Evolutionary conservation across 805 yeast species (phyloP).

Genomic region (Suhomyces xylopsoci): DNA sequence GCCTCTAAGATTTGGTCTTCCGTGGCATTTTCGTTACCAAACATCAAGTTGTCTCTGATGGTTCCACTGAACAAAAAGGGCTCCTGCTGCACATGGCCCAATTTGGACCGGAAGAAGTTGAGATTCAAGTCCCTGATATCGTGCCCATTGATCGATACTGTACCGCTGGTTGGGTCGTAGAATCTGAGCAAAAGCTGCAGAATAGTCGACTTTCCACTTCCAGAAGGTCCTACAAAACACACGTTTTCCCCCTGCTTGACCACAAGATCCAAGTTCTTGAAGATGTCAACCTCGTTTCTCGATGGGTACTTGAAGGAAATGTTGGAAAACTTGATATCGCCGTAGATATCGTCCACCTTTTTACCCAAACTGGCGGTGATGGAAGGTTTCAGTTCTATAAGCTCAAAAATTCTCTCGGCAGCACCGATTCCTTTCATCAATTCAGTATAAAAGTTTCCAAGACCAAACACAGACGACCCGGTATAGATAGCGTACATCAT

Average conservation of each 20-base stretch:
- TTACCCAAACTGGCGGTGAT: conserved; percentile 67
- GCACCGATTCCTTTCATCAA: conserved; percentile 98
- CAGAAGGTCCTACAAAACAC: conserved; percentile 96
- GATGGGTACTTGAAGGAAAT: conserved; percentile 82
- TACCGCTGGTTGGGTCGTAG: conserved; percentile 74
- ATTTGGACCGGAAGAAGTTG: conserved; percentile 64
- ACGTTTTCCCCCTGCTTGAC: conserved; percentile 82
- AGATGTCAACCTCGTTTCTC: conserved; percentile 67
- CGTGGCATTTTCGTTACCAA: conserved; percentile 62
- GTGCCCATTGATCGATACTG: conserved; percentile 60
- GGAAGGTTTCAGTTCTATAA: conserved; percentile 71
- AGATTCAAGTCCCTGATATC: conserved; percentile 64
- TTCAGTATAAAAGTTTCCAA: conserved; percentile 89
- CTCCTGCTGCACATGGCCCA: conserved; percentile 94
- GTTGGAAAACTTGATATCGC: conserved; percentile 59
- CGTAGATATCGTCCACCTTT: conserved; percentile 41
- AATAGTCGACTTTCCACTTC: conserved; percentile 91
- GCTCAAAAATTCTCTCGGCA: conserved; percentile 84
- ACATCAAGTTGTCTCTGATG: conserved; percentile 75
- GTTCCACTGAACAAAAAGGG: conserved; percentile 87
- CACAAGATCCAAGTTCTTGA: conserved; percentile 54
- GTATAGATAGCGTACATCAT: conserved; percentile 95
- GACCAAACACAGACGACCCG: conserved; percentile 87
- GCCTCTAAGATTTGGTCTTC: conserved; percentile 62
- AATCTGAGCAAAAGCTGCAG: conserved; percentile 75